Base-by-base conservation (phyloP, 371 early-diverging fungal species). In the Mucor mucedo region DNA sequence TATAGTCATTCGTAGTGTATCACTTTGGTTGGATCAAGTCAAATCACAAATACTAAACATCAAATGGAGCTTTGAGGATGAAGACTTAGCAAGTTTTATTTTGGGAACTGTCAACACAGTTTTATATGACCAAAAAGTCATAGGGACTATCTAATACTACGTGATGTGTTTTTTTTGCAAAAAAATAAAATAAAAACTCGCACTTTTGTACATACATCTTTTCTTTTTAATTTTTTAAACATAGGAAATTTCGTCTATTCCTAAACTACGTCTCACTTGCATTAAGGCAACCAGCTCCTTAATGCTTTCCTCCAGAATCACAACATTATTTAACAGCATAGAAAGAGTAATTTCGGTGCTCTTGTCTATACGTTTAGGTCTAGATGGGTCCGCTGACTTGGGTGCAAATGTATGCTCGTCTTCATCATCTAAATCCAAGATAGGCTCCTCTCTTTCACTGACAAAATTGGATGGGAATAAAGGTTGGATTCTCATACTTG, bases 211-310 rank as follows among this genome's bases (percentile, higher is more conserved):
- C 8, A 35, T 35, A 35, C 8, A 35, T 1, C 35, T 35, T 1
- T 35, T 35, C 35, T 9, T 42, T 42, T 57, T 47, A 57, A 38
- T 40, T 55, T 2, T 47, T 47, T 47, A 47, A 21, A 47, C 45
- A 49, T 62, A 62, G 28, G 27, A 21, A 10, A 70, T 59, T 59
- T 52, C 83, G 71, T 93, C 94, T 28, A 90, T 84, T n/a, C 94
- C 93, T 42, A 86, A 68, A 61, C 89, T 89, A 58, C 91, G 76
- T 32, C 93, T 87, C 29, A 91, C 91, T 70, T 93, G 92, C 60
- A 95, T 78, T 27, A 91, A 82, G 13, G 95, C 93, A 6, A 96
- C 85, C 8, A 95, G 72, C 68, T 97, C 98, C 68, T 96, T 96
- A 38, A 92, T 88, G 5, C 89, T 84, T 77, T 97, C 98, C 65